Conservation (phyloP, 23 red algal species). For the Rhodosorus marinus region DNA sequence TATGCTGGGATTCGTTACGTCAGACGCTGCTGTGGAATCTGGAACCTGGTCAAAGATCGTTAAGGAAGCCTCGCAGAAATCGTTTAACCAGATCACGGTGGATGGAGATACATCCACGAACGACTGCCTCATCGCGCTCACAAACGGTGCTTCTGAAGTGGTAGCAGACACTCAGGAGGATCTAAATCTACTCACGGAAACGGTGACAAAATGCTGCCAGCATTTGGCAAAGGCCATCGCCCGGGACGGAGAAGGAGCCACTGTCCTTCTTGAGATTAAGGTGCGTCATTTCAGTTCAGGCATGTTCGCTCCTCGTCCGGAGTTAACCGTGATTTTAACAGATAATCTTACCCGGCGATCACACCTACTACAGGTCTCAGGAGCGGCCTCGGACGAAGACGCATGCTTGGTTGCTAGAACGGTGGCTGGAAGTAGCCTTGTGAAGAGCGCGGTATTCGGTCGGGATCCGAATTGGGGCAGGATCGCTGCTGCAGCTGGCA, state of each 20-base stretch:
- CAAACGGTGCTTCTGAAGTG: constrained; percentile 28
- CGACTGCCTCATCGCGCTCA: constrained; percentile 64
- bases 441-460: constrained; percentile 84
- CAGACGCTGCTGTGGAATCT: constrained; percentile 38
- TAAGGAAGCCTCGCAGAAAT: constrained; percentile 27
- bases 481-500: constrained; percentile 71
- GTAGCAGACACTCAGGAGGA: constrained; percentile 1
- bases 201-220: constrained; percentile 27
- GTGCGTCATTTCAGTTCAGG: no score
- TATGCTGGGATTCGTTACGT: constrained; percentile 70
- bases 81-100: constrained; percentile 87
- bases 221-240: constrained; percentile 69
- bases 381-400: constrained; percentile 40
- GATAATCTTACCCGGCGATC: no score
- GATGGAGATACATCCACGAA: constrained; percentile 99
- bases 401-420: constrained; percentile 47
- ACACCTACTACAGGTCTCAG: constrained; percentile 33
- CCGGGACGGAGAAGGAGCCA: constrained; percentile 92
- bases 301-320: no score
- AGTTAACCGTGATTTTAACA: no score
- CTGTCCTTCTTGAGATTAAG: constrained; percentile 56
- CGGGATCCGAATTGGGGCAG: constrained; percentile 96
- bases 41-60: constrained; percentile 27
- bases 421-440: constrained; percentile 39
- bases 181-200: background rate